Conservation (phyloP, 164 flowering plant species). For the Protea cynaroides region DNA sequence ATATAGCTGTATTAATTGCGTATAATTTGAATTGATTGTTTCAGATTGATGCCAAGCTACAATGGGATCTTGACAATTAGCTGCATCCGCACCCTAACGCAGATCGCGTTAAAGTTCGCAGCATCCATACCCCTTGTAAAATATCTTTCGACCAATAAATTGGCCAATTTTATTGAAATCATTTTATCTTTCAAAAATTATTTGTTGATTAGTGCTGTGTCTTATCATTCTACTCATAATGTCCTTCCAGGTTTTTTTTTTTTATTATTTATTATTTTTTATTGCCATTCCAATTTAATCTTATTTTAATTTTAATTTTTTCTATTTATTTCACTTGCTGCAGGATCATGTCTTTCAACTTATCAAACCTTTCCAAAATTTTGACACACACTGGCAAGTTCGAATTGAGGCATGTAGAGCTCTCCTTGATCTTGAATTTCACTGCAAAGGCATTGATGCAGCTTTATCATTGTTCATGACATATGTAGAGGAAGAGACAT, state of each 20-base stretch:
- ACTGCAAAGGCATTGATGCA: slow-evolving; percentile 66
- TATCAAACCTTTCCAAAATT: slow-evolving; percentile 59
- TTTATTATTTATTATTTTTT: not conserved
- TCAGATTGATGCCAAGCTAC: slow-evolving; percentile 93
- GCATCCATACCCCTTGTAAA: slow-evolving; percentile 69
- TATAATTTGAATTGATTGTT: slow-evolving; percentile 8
- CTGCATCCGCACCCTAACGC: slow-evolving; percentile 81
- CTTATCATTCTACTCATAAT: slow-evolving; percentile 53
- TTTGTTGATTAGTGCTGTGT: slow-evolving; percentile 38
- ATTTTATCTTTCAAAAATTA: not conserved
- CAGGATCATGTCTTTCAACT: slow-evolving; percentile 76
- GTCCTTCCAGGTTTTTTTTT: too few species aligned
- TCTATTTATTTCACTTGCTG: slow-evolving; percentile 3
- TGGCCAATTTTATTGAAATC: not conserved
- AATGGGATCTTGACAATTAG: slow-evolving; percentile 85
- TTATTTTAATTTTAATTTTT: too few species aligned
- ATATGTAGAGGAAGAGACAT: slow-evolving; percentile 59
- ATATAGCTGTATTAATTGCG: slow-evolving; percentile 3
- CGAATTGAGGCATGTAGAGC: slow-evolving; percentile 83
- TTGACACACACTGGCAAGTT: slow-evolving; percentile 63
- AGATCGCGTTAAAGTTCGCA: slow-evolving; percentile 73
- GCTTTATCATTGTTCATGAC: slow-evolving; percentile 57
- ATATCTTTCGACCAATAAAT: slow-evolving; percentile 1
- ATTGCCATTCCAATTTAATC: not conserved
- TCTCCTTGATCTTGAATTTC: slow-evolving; percentile 80